Conservation (phyloP, 306 rosid species). For the Abrus pulchellus region DNA sequence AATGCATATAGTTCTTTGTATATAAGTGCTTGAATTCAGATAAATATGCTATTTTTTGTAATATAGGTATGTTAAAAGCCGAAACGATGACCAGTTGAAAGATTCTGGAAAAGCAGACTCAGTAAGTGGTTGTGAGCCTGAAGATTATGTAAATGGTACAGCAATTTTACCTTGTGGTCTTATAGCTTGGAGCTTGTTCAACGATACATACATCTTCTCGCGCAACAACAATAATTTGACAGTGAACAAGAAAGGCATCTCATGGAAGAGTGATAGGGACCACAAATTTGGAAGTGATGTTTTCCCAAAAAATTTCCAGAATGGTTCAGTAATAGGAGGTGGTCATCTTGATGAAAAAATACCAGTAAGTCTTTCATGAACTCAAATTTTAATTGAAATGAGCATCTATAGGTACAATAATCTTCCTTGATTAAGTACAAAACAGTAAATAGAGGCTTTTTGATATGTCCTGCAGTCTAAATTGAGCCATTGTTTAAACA, state of each 20-base stretch:
- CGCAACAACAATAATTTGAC: conserved; percentile 47
- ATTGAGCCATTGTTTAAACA: neutral
- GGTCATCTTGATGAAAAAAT: conserved; percentile 17
- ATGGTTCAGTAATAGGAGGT: conserved; percentile 73
- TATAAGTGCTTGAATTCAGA: conserved; percentile 12
- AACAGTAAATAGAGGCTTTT: conserved; percentile 3
- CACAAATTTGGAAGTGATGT: conserved; percentile 90
- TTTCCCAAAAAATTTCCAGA: conserved; percentile 90
- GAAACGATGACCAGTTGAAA: conserved; percentile 88
- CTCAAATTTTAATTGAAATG: conserved; percentile 32
- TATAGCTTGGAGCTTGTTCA: conserved; percentile 98
- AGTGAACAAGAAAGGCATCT: conserved; percentile 77
- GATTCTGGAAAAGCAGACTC: conserved; percentile 33
- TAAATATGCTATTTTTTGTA: conserved; percentile 4
- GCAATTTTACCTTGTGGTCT: conserved; percentile 94
- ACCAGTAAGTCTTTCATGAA: conserved; percentile 64
- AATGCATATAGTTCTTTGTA: conserved; percentile 6
- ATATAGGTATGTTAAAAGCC: conserved; percentile 91
- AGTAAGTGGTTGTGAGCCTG: conserved; percentile 72
- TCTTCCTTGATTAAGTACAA: conserved; percentile 7
- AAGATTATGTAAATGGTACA: conserved; percentile 50
- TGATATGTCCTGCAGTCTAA: neutral
- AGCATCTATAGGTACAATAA: conserved; percentile 1
- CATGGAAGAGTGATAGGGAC: conserved; percentile 96
- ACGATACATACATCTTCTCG: conserved; percentile 82